Conservation (phyloP, 306 rosid species). For the Luffa acutangula region DNA sequence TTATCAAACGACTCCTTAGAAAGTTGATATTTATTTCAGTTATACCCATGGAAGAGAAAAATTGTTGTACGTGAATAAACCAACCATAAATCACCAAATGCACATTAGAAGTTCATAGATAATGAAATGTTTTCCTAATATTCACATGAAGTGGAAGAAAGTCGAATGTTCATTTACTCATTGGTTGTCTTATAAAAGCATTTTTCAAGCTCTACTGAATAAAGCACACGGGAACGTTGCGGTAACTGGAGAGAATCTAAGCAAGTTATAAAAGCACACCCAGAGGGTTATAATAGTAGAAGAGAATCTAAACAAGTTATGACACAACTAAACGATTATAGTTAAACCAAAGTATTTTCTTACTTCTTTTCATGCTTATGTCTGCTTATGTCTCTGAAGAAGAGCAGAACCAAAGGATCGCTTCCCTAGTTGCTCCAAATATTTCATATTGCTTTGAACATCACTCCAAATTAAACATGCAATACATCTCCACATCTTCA, state of each 20-base stretch:
- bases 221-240: background rate
- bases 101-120: background rate
- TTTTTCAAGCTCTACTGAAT: background rate
- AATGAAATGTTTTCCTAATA: background rate
- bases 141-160: background rate
- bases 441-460: conserved; percentile 69
- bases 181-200: background rate
- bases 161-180: background rate
- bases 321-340: background rate
- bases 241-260: background rate
- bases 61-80: too few species aligned
- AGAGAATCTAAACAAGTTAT: background rate
- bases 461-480: too few species aligned
- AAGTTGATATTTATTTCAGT: too few species aligned
- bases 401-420: conserved; percentile 98
- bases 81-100: too few species aligned
- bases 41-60: too few species aligned
- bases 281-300: background rate
- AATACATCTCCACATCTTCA: too few species aligned
- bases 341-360: conserved; percentile 19
- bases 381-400: conserved; percentile 87
- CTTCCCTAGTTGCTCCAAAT: conserved; percentile 91
- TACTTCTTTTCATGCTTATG: conserved; percentile 54
- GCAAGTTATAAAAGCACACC: background rate
- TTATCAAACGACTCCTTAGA: too few species aligned